A percentile compares a stretch with the other conserved stretches of the same genome.
Evolutionary conservation across 2,329 filamentous ascomycete genomes (phyloP).

Genomic region (Fusarium nurragi): DNA sequence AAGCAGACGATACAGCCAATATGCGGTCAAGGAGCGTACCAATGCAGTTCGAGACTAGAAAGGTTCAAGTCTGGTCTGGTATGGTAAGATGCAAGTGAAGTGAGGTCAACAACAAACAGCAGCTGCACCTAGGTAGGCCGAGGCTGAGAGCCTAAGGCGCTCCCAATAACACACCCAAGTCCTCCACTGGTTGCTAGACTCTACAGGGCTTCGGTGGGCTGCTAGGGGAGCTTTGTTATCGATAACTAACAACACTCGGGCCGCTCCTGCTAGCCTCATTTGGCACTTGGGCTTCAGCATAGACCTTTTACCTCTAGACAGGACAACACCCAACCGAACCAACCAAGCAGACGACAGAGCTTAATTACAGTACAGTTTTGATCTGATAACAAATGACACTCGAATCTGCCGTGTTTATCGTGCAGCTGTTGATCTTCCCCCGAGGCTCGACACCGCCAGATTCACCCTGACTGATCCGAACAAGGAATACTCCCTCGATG

Average conservation of each 20-base stretch:
- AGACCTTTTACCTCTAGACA: not conserved
- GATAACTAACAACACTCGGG: conserved; percentile 15
- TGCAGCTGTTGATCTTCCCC: not conserved
- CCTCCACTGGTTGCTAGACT: not conserved
- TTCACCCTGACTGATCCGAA: conserved; percentile 12
- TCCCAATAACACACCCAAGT: not conserved
- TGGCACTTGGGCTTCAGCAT: not conserved
- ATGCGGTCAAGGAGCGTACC: conserved; percentile 27
- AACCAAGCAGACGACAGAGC: conserved; percentile 7
- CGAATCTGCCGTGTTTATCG: not conserved
- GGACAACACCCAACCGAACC: conserved; percentile 1
- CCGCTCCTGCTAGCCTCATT: conserved; percentile 21
- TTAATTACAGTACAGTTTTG: conserved; percentile 1
- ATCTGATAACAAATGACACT: not conserved
- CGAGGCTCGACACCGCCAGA: conserved; percentile 17
- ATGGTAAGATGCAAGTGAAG: conserved; percentile 9
- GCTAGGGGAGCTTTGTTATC: conserved; percentile 15
- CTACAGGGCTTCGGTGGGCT: not conserved
- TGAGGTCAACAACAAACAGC: conserved; percentile 6
- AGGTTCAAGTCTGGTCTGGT: conserved; percentile 7
- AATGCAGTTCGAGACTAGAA: conserved; percentile 9
- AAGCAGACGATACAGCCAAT: not conserved
- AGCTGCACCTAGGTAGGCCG: conserved; percentile 6
- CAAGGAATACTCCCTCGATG: conserved; percentile 20
- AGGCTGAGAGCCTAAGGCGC: conserved; percentile 27